phyloP scores from a whole-genome alignment of 78 protist genomes.

The Planoprotostelium fungivorum region DNA sequence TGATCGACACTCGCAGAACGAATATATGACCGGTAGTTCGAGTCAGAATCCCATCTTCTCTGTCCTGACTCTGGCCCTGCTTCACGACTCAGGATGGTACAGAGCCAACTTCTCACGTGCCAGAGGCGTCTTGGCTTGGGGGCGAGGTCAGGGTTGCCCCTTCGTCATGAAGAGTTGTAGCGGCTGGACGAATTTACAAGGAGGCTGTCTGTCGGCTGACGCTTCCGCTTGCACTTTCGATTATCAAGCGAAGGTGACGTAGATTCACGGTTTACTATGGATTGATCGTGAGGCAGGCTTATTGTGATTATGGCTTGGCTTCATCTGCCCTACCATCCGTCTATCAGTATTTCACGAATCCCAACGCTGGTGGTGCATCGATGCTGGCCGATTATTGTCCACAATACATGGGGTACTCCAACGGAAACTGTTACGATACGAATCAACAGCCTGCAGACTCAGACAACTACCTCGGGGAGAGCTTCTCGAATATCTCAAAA shows the following conservation, averaged over 20 bases:
- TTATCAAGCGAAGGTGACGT: constrained; percentile 15
- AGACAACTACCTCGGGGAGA: neutral
- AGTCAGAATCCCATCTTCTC: constrained; percentile 22
- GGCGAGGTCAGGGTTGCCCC: constrained; percentile 23
- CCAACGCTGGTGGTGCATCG: neutral
- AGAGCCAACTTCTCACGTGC: neutral
- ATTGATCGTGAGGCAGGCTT: neutral
- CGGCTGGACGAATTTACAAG: constrained; percentile 7
- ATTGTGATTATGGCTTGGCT: constrained; percentile 2
- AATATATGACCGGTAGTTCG: constrained; percentile 50
- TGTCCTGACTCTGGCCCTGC: constrained; percentile 17
- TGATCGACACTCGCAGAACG: constrained; percentile 6
- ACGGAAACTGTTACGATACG: neutral
- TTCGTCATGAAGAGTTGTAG: constrained; percentile 15
- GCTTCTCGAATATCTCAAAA: neutral
- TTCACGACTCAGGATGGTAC: constrained; percentile 34
- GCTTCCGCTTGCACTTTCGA: constrained; percentile 12
- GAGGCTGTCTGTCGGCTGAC: neutral
- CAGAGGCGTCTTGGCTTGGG: constrained; percentile 28
- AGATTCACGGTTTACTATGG: neutral
- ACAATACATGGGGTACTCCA: neutral
- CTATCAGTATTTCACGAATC: constrained; percentile 14
- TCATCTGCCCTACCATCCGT: constrained; percentile 12
- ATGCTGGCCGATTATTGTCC: neutral
- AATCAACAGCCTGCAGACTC: neutral